Evolutionary conservation across 495 filamentous ascomycete genomes (phyloP).

Genomic region (Wilcoxina mikolae): DNA sequence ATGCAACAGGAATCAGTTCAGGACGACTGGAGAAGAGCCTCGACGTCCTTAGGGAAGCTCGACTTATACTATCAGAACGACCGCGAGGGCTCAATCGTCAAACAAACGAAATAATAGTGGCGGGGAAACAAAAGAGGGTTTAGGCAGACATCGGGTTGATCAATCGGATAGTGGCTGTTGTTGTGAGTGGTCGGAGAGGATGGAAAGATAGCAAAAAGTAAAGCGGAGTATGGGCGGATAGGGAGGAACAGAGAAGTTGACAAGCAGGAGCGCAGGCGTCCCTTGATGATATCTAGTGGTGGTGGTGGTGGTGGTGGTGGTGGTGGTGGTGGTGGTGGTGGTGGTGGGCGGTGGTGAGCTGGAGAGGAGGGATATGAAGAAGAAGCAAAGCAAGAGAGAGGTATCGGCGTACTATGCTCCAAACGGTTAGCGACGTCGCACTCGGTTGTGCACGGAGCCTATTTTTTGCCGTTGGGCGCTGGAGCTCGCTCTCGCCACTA

Average conservation of each 20-base stretch:
- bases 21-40: constrained; percentile 2
- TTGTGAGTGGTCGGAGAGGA: constrained; percentile 7
- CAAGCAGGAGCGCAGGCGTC: neutral
- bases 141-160: constrained; percentile 1
- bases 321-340: neutral
- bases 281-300: neutral
- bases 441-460: constrained; percentile 12
- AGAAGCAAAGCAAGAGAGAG: constrained; percentile 16
- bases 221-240: constrained; percentile 10
- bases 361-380: constrained; percentile 6
- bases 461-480: constrained; percentile 12
- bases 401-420: neutral
- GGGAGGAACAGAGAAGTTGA: constrained; percentile 5
- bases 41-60: neutral
- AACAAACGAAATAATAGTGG: neutral
- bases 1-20: constrained; percentile 10
- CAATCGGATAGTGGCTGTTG: constrained; percentile 5
- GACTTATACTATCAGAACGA: constrained; percentile 9
- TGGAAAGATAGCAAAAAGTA: constrained; percentile 13
- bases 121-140: neutral
- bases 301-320: neutral
- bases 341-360: constrained; percentile 8
- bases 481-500: neutral
- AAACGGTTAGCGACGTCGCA: neutral
- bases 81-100: constrained; percentile 8